Conservation (phyloP, 306 rosid genomes). For the Cotoneaster glaucophyllus region DNA sequence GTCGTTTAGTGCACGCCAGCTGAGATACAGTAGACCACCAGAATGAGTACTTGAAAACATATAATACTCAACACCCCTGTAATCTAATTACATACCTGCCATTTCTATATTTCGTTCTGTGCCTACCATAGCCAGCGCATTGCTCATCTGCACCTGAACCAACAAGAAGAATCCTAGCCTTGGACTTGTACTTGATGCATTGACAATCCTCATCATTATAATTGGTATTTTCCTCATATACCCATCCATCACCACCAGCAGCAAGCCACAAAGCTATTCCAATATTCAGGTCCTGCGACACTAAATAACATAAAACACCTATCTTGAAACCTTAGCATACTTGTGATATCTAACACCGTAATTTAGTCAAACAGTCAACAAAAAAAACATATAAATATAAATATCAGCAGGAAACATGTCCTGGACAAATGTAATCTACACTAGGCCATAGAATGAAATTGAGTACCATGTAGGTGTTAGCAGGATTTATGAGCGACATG, state of each 20-base stretch:
- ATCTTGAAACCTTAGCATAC: neutral
- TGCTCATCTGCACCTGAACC: slow-evolving; percentile 99
- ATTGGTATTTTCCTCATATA: slow-evolving; percentile 35
- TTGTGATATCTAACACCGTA: neutral
- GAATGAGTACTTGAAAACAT: slow-evolving; percentile 13
- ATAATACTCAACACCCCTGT: neutral
- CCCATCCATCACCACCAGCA: slow-evolving; percentile 82
- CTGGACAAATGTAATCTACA: neutral
- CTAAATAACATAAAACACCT: neutral
- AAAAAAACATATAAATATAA: neutral
- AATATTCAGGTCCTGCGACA: slow-evolving; percentile 74
- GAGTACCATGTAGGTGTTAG: slow-evolving; percentile 88
- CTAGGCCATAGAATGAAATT: slow-evolving; percentile 2
- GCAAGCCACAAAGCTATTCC: slow-evolving; percentile 96
- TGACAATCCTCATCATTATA: slow-evolving; percentile 31
- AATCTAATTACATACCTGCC: slow-evolving; percentile 51
- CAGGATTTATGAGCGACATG: slow-evolving; percentile 84
- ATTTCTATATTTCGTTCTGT: slow-evolving; percentile 68
- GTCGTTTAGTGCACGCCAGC: slow-evolving; percentile 76
- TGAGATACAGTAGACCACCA: slow-evolving; percentile 26
- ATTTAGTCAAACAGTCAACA: neutral
- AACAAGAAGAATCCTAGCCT: slow-evolving; percentile 88
- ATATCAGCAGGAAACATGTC: neutral
- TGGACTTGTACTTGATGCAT: slow-evolving; percentile 61
- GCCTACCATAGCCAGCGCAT: slow-evolving; percentile 99